Conservation (phyloP, 2,329 filamentous ascomycete species). For the Xylariaceae sp. region DNA sequence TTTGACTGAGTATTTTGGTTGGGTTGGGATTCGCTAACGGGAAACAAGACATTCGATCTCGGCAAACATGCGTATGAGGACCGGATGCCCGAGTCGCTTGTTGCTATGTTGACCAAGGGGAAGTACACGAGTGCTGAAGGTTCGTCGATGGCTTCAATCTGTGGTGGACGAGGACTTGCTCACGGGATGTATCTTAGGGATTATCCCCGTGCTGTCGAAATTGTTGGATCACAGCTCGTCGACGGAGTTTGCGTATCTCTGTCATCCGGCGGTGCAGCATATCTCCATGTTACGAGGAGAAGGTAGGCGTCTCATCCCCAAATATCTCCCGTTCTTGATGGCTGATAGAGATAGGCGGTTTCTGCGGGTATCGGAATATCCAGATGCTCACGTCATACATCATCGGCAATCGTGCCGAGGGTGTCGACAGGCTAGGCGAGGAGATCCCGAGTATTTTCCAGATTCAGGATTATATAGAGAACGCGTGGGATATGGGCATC, state of each 20-base stretch:
- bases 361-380: slow-evolving; percentile 93
- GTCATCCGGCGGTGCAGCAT: slow-evolving; percentile 68
- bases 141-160: slow-evolving; percentile 22
- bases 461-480: slow-evolving; percentile 81
- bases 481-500: slow-evolving; percentile 81
- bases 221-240: slow-evolving; percentile 59
- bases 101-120: slow-evolving; percentile 54
- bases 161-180: neutral
- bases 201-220: slow-evolving; percentile 58
- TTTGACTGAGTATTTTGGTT: too few species aligned
- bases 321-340: neutral
- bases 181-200: slow-evolving; percentile 35
- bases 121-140: slow-evolving; percentile 52
- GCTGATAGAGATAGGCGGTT: slow-evolving; percentile 56
- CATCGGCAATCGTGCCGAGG: slow-evolving; percentile 50
- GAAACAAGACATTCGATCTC: slow-evolving; percentile 54
- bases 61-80: slow-evolving; percentile 69
- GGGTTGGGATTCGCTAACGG: neutral
- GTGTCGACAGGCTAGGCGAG: slow-evolving; percentile 54
- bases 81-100: slow-evolving; percentile 67
- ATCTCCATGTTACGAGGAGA: slow-evolving; percentile 77
- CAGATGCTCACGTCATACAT: slow-evolving; percentile 86
- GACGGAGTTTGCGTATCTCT: slow-evolving; percentile 71
- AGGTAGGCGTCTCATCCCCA: slow-evolving; percentile 37
- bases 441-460: slow-evolving; percentile 70